phyloP scores from a whole-genome alignment of 2,329 filamentous ascomycete species.

The Pyrenochaeta sp. region DNA sequence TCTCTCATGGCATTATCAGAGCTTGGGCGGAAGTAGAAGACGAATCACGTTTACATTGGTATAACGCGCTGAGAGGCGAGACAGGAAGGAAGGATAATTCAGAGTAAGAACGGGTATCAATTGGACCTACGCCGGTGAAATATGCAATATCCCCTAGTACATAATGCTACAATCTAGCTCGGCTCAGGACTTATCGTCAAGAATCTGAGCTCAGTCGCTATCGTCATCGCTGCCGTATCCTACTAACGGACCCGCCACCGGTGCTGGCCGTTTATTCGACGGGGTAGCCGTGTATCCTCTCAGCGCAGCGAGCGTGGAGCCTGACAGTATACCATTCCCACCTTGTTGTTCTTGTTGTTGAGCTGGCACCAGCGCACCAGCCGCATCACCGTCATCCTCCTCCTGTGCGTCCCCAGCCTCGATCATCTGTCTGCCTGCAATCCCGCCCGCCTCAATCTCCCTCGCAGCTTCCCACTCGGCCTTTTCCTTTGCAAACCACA shows the following conservation, averaged over 20 bases:
- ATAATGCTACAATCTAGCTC: constrained; percentile 3
- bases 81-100: background rate
- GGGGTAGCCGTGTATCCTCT: constrained; percentile 59
- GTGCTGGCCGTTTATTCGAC: constrained; percentile 61
- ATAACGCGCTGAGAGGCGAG: background rate
- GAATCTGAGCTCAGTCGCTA: constrained; percentile 57
- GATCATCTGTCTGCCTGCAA: constrained; percentile 60
- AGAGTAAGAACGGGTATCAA: constrained; percentile 19
- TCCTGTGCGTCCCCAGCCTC: constrained; percentile 53
- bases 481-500: constrained; percentile 86
- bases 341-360: constrained; percentile 40
- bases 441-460: constrained; percentile 65
- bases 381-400: constrained; percentile 33
- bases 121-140: constrained; percentile 14
- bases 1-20: too few relatives aligned
- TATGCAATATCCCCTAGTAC: constrained; percentile 6
- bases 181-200: background rate
- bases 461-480: constrained; percentile 72
- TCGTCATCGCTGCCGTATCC: constrained; percentile 92
- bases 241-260: constrained; percentile 76
- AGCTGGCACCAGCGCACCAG: constrained; percentile 16
- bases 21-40: too few relatives aligned
- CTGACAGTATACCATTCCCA: constrained; percentile 77
- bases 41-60: background rate
- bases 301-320: constrained; percentile 81